Conservation (phyloP, 192 early-diverging fungal species). For the Coemansia sp. region DNA sequence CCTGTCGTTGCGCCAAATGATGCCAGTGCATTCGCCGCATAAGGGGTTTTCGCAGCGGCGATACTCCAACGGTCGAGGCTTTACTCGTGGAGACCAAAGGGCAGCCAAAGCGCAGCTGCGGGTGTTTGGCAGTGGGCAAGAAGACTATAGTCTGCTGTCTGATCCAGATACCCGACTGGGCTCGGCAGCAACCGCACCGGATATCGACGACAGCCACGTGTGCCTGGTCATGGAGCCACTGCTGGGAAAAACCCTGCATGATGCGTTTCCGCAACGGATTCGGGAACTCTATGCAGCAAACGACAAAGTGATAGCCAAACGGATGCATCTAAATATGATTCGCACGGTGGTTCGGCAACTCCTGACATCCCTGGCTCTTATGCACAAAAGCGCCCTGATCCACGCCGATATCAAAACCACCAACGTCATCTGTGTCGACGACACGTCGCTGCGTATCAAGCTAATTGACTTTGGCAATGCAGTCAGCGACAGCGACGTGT, state of each 20-base stretch:
- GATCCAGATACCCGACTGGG: slow-evolving; percentile 16
- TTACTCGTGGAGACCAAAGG: not conserved
- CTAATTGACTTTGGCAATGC: slow-evolving; percentile 97
- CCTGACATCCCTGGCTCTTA: slow-evolving; percentile 75
- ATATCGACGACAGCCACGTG: slow-evolving; percentile 11
- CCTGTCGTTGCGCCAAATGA: slow-evolving; percentile 11
- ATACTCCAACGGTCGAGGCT: not conserved
- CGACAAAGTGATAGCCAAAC: slow-evolving; percentile 37
- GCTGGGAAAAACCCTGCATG: slow-evolving; percentile 43
- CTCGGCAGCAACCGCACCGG: slow-evolving; percentile 12
- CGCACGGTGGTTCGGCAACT: slow-evolving; percentile 86
- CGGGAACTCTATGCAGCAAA: slow-evolving; percentile 26
- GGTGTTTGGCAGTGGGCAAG: slow-evolving; percentile 24
- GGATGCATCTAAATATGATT: slow-evolving; percentile 55
- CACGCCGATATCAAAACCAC: slow-evolving; percentile 94
- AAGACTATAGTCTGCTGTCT: not conserved
- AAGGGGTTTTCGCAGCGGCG: not conserved
- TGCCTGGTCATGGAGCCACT: slow-evolving; percentile 53
- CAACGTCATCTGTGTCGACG: slow-evolving; percentile 75
- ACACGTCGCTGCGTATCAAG: slow-evolving; percentile 76
- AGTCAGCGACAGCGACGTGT: slow-evolving; percentile 51
- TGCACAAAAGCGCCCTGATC: slow-evolving; percentile 80
- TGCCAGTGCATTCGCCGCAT: slow-evolving; percentile 11
- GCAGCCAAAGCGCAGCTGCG: slow-evolving; percentile 10
- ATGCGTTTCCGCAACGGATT: slow-evolving; percentile 45